These are phyloP conservation scores for Leishmania amazonensis DNA, from an alignment of 208 protist genomes.

Conservation along the genomic window DNA sequence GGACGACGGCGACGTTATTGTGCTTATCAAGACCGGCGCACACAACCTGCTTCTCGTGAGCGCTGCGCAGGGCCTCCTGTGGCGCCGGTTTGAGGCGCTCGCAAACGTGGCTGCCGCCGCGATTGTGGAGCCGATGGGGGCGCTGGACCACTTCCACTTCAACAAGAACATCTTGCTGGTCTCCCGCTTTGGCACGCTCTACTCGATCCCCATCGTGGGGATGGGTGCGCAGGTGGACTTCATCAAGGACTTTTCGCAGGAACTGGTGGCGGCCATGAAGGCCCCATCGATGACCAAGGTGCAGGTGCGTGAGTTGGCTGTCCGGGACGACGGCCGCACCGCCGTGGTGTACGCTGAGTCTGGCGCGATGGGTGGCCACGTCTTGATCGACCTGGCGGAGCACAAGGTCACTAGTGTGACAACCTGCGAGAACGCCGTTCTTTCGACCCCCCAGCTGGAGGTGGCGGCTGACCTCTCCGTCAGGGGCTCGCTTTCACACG, in stretches of 20 bases:
- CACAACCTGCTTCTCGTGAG: conserved; percentile 66
- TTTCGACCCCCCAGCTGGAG: conserved; percentile 31
- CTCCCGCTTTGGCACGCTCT: conserved; percentile 68
- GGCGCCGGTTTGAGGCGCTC: conserved; percentile 78
- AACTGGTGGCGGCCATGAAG: conserved; percentile 38
- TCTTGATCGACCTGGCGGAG: conserved; percentile 27
- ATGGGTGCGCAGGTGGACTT: conserved; percentile 55
- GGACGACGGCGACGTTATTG: conserved; percentile 26
- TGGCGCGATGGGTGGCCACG: conserved; percentile 18
- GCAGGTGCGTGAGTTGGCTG: conserved; percentile 34
- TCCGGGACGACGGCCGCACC: conserved; percentile 28
- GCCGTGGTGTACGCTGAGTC: conserved; percentile 23
- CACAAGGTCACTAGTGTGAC: conserved; percentile 8
- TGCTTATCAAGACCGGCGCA: conserved; percentile 56
- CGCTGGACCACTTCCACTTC: conserved; percentile 83
- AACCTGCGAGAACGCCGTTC: conserved; percentile 17
- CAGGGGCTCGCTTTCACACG: conserved; percentile 22
- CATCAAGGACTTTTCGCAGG: conserved; percentile 57
- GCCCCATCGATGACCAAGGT: conserved; percentile 52
- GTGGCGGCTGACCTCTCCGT: conserved; percentile 48
- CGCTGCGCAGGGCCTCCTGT: conserved; percentile 41
- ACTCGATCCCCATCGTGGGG: conserved; percentile 58
- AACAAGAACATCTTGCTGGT: conserved; percentile 65
- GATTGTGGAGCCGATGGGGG: conserved; percentile 47
- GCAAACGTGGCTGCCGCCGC: conserved; percentile 43